Percentiles rank a stretch among this genome's conserved stretches.
Conservation (phyloP, 257 asterid genomes). For the Solanum pinnatisectum region DNA sequence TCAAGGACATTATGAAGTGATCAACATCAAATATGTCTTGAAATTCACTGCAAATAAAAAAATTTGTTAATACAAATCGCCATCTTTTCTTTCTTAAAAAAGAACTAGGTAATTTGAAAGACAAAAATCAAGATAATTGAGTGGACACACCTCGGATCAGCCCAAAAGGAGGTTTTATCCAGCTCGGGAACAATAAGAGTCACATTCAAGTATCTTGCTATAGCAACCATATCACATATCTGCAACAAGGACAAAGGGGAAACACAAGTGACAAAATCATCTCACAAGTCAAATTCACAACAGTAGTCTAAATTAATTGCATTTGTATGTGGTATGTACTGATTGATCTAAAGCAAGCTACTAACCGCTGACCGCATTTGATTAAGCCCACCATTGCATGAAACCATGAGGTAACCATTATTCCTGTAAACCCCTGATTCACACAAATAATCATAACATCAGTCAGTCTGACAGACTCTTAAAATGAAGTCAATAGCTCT, state of each 20-base stretch:
- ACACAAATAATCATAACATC: neutral
- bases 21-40: constrained; percentile 60
- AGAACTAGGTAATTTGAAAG: neutral
- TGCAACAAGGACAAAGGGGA: constrained; percentile 8
- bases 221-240: constrained; percentile 77
- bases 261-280: neutral
- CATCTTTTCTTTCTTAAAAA: neutral
- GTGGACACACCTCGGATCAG: constrained; percentile 49
- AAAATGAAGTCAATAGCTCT: neutral
- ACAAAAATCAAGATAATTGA: neutral
- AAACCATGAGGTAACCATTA: constrained; percentile 65
- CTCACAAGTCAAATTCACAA: neutral
- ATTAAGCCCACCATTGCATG: constrained; percentile 79
- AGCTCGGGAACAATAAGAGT: constrained; percentile 66
- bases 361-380: constrained; percentile 79
- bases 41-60: constrained; percentile 41
- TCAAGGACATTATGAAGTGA: constrained; percentile 53
- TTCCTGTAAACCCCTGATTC: constrained; percentile 47
- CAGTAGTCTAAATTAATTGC: neutral
- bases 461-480: neutral
- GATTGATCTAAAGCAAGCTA: neutral
- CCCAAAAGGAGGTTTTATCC: constrained; percentile 72
- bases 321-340: neutral
- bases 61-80: neutral
- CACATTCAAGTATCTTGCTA: constrained; percentile 49